Base-by-base conservation (phyloP, 78 protist species). In the Dictyostelium brefeldianum region DNA sequence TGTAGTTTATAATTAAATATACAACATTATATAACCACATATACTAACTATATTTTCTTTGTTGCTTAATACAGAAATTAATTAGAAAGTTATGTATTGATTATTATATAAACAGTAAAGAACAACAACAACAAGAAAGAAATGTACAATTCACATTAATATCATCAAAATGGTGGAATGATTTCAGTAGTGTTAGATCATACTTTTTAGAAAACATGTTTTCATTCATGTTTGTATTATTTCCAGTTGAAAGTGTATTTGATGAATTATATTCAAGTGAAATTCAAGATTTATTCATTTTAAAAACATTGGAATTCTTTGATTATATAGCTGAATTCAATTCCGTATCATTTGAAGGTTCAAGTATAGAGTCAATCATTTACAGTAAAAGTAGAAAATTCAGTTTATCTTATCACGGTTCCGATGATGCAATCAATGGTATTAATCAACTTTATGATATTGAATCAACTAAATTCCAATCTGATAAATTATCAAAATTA, bases 51-150 rank as follows among this genome's bases (percentile, higher is more conserved):
- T 36, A 36, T 36, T 22, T 15, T 27, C 6, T 48, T 25, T 50
- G 25, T 36, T 7, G 12, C 50, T 8, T 31, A 41, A 15, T 62
- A 17, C 51, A 59, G 79, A 59, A 46, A 82, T 82, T 69, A 14
- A 31, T 69, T 51, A 50, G 89, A 54, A 81, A 59, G 3, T 57
- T 67, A 10, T 81, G 89, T 36, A 82, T 82, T 51, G 56, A 70
- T 48, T 69, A 82, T 46, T 82, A 82, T 53, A 51, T 22, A 17
- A 50, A 69, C 18, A 48, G 36, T 20, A 14, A 20, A 65, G 43
- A 36, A 3, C 2, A n/a, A n/a, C n/a, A n/a, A n/a, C 43, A 36
- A 36, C 43, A 8, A 4, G 3, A 20, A 53, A 25, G 27, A 9
- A 46, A 77, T 50, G 65, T 78, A 29, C 22, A 27, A 36, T 31